Evolutionary conservation across 2,329 filamentous ascomycete species (phyloP).

Genomic region (Fusarium metavorans): DNA sequence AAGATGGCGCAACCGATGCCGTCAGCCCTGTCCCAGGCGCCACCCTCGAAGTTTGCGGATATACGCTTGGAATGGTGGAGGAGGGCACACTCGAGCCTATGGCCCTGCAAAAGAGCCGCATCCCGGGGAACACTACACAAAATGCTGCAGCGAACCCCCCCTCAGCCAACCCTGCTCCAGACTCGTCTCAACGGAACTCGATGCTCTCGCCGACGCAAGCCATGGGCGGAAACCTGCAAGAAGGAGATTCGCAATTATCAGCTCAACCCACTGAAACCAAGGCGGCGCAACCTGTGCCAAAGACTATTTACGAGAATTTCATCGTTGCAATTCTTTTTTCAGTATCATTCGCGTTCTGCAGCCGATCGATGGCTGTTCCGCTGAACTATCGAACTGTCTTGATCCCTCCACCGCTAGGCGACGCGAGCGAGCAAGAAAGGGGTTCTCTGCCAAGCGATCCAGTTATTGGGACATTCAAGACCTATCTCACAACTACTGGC

Average conservation of each 20-base stretch:
- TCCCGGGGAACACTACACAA: conserved; percentile 52
- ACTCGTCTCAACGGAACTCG: conserved; percentile 48
- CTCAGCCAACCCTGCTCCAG: conserved; percentile 55
- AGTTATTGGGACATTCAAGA: conserved; percentile 63
- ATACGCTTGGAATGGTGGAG: conserved; percentile 58
- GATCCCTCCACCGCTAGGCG: conserved; percentile 49
- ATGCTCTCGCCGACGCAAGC: conserved; percentile 36
- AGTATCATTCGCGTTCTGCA: conserved; percentile 63
- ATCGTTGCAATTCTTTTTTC: conserved; percentile 64
- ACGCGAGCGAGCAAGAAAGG: conserved; percentile 30
- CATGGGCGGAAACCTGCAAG: conserved; percentile 27
- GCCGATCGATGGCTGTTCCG: conserved; percentile 61
- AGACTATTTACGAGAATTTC: conserved; percentile 66
- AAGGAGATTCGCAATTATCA: conserved; percentile 43
- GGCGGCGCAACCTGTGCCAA: conserved; percentile 45
- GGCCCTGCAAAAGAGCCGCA: conserved; percentile 60
- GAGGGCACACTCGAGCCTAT: conserved; percentile 64
- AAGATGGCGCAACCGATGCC: conserved; percentile 51
- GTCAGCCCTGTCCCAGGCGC: conserved; percentile 48
- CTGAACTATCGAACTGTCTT: conserved; percentile 66
- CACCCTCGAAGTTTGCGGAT: conserved; percentile 58
- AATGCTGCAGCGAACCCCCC: conserved; percentile 62
- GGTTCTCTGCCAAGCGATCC: conserved; percentile 35
- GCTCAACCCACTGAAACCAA: conserved; percentile 47
- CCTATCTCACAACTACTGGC: conserved; percentile 68